A percentile compares a stretch with the other conserved stretches of the same genome.
These are phyloP conservation scores for Castanea sativa DNA, from an alignment of 306 rosid genomes.

Conservation along the genomic window DNA sequence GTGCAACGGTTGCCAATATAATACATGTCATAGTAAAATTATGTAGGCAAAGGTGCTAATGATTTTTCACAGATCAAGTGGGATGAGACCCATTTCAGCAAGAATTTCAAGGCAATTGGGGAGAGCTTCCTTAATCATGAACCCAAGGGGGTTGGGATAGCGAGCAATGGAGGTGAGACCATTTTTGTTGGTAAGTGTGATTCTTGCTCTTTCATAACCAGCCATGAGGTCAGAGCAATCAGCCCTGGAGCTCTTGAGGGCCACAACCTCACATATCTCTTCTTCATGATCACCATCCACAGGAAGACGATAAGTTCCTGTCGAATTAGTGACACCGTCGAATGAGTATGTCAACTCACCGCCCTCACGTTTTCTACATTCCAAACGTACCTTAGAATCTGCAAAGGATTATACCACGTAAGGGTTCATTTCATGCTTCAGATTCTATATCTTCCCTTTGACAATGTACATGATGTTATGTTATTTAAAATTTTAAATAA, in stretches of 20 bases:
- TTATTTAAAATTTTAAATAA: background rate
- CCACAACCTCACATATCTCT: slow-evolving; percentile 20
- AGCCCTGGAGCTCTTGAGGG: background rate
- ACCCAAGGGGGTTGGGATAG: slow-evolving; percentile 24
- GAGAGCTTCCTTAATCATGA: slow-evolving; percentile 15
- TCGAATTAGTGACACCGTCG: background rate
- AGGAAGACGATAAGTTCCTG: slow-evolving; percentile 6
- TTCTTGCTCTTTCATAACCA: slow-evolving; percentile 1
- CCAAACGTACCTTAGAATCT: slow-evolving; percentile 21
- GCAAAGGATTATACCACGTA: background rate
- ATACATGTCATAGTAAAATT: too few species aligned
- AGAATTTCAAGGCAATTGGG: background rate
- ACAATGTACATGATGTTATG: background rate
- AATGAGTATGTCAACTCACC: background rate
- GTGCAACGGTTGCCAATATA: too few species aligned
- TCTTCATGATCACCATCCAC: slow-evolving; percentile 10
- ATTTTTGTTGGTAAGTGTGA: slow-evolving; percentile 8
- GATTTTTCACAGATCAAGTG: too few species aligned
- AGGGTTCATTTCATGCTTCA: background rate
- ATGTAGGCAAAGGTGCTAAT: too few species aligned
- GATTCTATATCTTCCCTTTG: background rate
- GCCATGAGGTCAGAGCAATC: background rate
- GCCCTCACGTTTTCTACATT: slow-evolving; percentile 8
- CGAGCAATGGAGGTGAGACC: slow-evolving; percentile 11
- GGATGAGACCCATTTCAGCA: too few species aligned